Conservation (phyloP, 2,329 filamentous ascomycete species). For the Chalaropsis thielavioides region DNA sequence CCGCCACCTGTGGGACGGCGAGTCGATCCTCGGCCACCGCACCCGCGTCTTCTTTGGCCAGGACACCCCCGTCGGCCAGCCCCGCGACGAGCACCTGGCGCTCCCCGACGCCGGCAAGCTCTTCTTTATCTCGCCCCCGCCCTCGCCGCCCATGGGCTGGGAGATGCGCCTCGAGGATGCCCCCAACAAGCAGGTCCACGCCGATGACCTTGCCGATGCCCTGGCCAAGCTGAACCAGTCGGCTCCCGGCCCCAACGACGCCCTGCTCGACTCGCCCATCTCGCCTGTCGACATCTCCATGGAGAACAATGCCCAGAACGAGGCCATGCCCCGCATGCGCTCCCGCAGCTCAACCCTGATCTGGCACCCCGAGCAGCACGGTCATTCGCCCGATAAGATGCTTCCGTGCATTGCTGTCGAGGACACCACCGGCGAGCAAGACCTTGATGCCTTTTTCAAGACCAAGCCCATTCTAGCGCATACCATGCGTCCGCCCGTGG, state of each 20-base stretch:
- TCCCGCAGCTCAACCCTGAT: constrained; percentile 53
- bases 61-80: constrained; percentile 39
- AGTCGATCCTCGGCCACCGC: constrained; percentile 54
- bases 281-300: constrained; percentile 28
- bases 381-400: constrained; percentile 32
- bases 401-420: constrained; percentile 53
- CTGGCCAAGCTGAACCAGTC: constrained; percentile 46
- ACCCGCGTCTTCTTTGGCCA: constrained; percentile 57
- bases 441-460: constrained; percentile 32
- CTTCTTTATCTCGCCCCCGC: constrained; percentile 59
- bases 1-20: constrained; percentile 58
- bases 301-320: constrained; percentile 19
- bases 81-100: constrained; percentile 43
- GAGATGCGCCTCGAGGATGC: constrained; percentile 53
- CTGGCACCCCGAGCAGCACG: constrained; percentile 46
- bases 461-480: constrained; percentile 29
- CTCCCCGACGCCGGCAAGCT: constrained; percentile 55
- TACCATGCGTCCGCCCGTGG: constrained; percentile 48
- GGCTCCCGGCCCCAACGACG: constrained; percentile 18
- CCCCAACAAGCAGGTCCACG: constrained; percentile 55
- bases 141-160: constrained; percentile 54
- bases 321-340: constrained; percentile 26
- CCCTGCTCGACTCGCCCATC: constrained; percentile 25
- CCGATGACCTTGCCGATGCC: constrained; percentile 53
- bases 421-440: constrained; percentile 44